Evolutionary conservation across 805 yeast genomes (phyloP), one percentile per base, ranked within the genome.

Genomic region (Sugiyamaella boreocaroliniensis): DNA sequence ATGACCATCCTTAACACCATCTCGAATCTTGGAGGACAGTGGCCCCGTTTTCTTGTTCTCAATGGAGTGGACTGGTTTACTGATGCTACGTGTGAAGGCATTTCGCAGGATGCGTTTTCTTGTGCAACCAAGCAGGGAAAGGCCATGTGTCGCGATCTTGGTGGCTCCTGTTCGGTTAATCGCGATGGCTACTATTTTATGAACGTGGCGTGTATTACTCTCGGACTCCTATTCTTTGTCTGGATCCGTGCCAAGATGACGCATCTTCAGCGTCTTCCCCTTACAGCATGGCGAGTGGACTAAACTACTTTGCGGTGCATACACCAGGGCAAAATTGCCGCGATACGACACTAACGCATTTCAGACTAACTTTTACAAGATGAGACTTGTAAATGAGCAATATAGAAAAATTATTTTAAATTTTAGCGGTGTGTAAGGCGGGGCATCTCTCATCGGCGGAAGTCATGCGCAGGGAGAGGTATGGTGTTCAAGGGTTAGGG

Each of bases 1-100:
- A 92, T 93, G 98, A 93, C 99, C 0, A 83, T 96, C 0, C 74
- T 93, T 54, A 93, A 93, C 68, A 93, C 99, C 0, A 74, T 93
- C 47, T 82, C 95, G 43, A 93, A 93, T 66, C 76, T 92, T 53
- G 99, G 99, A 20, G 99, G 99, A 10, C 93, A 95, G 44, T 93
- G 99, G 99, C 99, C 99, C 1, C 77, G 89, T 51, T 72, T 88
- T n/a, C 72, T 93, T 32, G 83, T 92, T 1, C 77, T 89, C 59
- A 79, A 76, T 54, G 75, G 89, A 68, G 92, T 93, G 51, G 97
- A 92, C 69, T 77, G 75, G 59, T 79, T 89, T 60, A 86, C 97
- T 0, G 61, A 69, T 3, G 81, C 89, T 1, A 66, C 73, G 29
- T 92, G 98, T 69, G 19, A 57, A 34, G 49, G 62, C 50, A 56